Base-by-base conservation (phyloP, 225 moss, liverwort and hornwort species). In the Sphagnum tenellum region DNA sequence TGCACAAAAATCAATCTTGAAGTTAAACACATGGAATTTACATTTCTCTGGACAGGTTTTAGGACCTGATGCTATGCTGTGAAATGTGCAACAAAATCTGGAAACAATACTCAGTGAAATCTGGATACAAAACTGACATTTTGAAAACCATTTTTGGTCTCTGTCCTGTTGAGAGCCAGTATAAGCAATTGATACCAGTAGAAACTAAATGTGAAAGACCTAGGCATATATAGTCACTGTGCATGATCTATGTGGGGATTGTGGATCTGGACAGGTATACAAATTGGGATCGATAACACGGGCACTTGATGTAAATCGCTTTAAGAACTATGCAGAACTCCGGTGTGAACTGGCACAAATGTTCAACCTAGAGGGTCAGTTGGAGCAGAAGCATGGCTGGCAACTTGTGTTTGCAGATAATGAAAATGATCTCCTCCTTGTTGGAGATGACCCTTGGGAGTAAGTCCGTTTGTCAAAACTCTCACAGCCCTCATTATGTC, bases 361-460 rank as follows among this genome's bases (percentile, higher is more conserved):
- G 92, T 92, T 92, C 12, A 89, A 86, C 65, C 67, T 89, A 56
- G 89, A 92, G 66, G 92, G 92, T n/a, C 86, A 92, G 73, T 46
- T 92, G 72, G 92, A 92, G 61, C 92, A 85, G 74, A 85, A 82
- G 62, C 85, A 82, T 55, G 92, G 92, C 56, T 92, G 92, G 92
- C 72, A 88, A 67, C 75, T 92, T 1, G 78, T 89, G 13, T 92
- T 86, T 71, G 81, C 79, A 10, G 92, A 92, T 83, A 89, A 89
- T 48, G 92, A 92, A 84, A 87, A 88, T 58, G 92, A 92, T 65
- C 76, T 92, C 50, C 92, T 89, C 63, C 87, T 92, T 1, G 85
- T 92, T 13, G 89, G 92, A 45, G 92, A 92, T 56, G 92, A 89
- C 60, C 89, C 92, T 47, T 92, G 80, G 80, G 80, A 82, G 92